Evolutionary conservation across 2,329 filamentous ascomycete species (phyloP), one percentile per base, ranked within the genome.

Genomic region (Sclerotiophoma versabilis): DNA sequence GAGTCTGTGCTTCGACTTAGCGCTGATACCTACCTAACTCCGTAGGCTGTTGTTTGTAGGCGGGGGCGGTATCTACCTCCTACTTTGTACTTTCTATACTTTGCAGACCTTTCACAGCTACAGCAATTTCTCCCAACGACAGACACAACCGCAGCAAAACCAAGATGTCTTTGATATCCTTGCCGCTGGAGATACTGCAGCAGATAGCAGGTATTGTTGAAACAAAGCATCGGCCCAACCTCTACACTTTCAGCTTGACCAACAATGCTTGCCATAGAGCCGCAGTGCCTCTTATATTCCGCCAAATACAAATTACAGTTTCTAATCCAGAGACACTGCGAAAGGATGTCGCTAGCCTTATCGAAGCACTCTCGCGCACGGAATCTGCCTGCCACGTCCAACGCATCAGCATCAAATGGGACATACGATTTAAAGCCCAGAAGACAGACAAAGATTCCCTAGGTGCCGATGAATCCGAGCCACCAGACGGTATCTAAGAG

Each of bases 181-280:
- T 65, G 51, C 63, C 63, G 20, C 50, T 64, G 26, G 59, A 66
- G 33, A 42, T 63, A 49, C 22, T 51, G 38, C 57, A 61, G 56
- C 54, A 59, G 42, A 62, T 62, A 36, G 59, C 56, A 49, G 59
- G 20, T 47, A 58, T 34, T 43, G 44, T 66, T 32, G 54, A 59
- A 45, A 39, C 34, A 36, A 27, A 34, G 17, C 49, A 66, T 58
- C 54, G 54, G 32, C 59, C 61, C 42, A 64, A 55, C 47, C 57
- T 66, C 47, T 58, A 22, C 51, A 41, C 51, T 11, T 64, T 62
- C 30, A 56, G 56, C 43, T 38, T 64, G 25, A 42, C 59, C 9
- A 66, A 56, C 44, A 60, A 55, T 52, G 53, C 58, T 57, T 65
- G 60, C 45, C 46, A 59, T 41, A 52, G n/a, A 15, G 62, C 59